Evolutionary conservation across 2,329 filamentous ascomycete species (phyloP).

Genomic region (Tolypocladium amazonense): DNA sequence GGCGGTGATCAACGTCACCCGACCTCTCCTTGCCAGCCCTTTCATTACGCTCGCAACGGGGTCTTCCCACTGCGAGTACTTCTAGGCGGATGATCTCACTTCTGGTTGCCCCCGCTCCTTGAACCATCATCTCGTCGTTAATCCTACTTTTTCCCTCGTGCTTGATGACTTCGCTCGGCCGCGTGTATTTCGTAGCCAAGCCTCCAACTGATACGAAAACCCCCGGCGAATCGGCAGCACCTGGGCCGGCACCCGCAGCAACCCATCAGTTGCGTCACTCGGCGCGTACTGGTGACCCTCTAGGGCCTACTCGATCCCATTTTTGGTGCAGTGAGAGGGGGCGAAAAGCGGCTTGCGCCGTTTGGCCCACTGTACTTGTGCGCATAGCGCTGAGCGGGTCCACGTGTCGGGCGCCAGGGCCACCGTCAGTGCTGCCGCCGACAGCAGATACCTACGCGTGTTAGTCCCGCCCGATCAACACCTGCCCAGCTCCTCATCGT

Average conservation of each 20-base stretch:
- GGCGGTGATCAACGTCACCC: neutral
- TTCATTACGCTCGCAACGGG: neutral
- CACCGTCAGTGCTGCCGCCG: neutral
- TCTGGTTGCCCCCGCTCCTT: neutral
- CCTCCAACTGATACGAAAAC: neutral
- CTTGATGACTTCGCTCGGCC: neutral
- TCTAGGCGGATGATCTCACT: neutral
- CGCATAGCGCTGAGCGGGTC: neutral
- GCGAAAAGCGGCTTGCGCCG: neutral
- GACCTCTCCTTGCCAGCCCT: neutral
- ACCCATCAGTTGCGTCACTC: neutral
- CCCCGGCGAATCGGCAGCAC: neutral
- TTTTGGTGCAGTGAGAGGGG: neutral
- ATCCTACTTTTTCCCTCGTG: neutral
- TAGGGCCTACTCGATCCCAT: neutral
- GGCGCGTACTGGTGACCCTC: neutral
- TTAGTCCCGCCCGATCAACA: neutral
- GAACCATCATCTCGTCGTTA: neutral
- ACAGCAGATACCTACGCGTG: neutral
- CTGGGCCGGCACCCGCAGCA: neutral
- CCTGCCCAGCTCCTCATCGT: neutral
- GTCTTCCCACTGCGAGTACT: too few relatives aligned
- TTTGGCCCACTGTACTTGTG: neutral
- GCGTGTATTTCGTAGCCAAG: neutral
- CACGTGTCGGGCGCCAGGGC: neutral